Evolutionary conservation across 805 yeast species (phyloP), one percentile per base, ranked within the genome.

Genomic region (Saturnispora galanensis): DNA sequence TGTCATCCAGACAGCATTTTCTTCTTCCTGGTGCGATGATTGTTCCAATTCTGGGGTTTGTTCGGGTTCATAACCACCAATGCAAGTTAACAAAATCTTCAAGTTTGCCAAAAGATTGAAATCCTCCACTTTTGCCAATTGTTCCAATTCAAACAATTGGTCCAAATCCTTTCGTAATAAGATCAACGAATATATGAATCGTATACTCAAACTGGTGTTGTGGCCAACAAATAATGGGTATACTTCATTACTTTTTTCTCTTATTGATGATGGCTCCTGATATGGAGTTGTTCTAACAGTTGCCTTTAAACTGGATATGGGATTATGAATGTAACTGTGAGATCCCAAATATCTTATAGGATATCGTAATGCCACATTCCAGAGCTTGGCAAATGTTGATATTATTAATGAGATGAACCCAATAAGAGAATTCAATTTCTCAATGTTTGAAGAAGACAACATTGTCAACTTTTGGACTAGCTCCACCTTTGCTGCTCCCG

Each of bases 201-300:
- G 57, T 47, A 70, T 64, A 5, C 54, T 52, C 32, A 56, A 35
- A 21, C 56, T 52, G 13, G 54, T 51, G 42, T 67, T 68, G 10
- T 71, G 74, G 13, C 67, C 65, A n/a, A 73, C 62, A 68, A 75
- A 74, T 36, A 76, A 52, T 4, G 80, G 80, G 50, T 72, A 74
- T 33, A 67, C 52, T 49, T 59, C 35, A 61, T 62, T 12, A 63
- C 33, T 42, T 5, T 18, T 10, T 11, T 29, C 31, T 26, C 12
- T 13, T 13, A 30, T 28, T 36, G 39, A 21, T 21, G 15, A 10
- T 13, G 6, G n/a, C 13, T 15, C 31, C 16, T 10, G 31, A 13
- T 10, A 13, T 37, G n/a, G 32, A 5, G 31, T 26, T 16, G 28
- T 15, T 18, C 45, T 31, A 18, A 42, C 41, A 26, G 41, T 32